A percentile compares a stretch with the other conserved stretches of the same genome.
Evolutionary conservation across 73 alveolate genomes (phyloP).

Genomic region (Tetrahymena thermophila): DNA sequence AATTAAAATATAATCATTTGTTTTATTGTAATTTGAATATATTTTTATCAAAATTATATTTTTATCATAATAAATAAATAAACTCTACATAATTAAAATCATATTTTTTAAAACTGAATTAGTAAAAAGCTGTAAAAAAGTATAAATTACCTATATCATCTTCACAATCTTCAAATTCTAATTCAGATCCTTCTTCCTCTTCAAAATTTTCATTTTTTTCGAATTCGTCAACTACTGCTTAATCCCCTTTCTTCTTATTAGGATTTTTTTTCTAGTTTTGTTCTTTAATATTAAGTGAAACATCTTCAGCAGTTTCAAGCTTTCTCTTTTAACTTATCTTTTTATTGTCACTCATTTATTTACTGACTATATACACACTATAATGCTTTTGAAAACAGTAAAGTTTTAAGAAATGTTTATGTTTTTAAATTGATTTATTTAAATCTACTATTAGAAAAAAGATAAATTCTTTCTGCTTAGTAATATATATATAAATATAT

Average conservation of each 20-base stretch:
- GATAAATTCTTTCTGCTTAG: neutral
- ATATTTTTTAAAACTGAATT: too few relatives aligned
- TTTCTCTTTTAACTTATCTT: neutral
- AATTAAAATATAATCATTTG: neutral
- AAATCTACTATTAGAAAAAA: neutral
- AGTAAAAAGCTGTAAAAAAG: neutral
- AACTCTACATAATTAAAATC: neutral
- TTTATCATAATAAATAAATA: too few relatives aligned
- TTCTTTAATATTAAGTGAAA: neutral
- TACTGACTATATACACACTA: neutral
- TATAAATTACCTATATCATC: neutral
- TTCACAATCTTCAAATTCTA: slow-evolving; percentile 19
- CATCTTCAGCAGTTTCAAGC: neutral
- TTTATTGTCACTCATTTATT: neutral
- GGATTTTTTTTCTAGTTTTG: neutral
- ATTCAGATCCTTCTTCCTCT: slow-evolving; percentile 34
- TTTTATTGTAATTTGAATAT: too few relatives aligned
- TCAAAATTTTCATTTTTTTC: slow-evolving; percentile 31
- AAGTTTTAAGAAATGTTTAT: neutral
- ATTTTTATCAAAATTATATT: too few relatives aligned
- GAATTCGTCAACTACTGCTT: slow-evolving; percentile 20
- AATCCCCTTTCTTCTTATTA: neutral
- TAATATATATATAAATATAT: neutral
- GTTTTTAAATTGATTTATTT: neutral
- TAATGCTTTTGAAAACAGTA: neutral